Base-by-base conservation (phyloP, 257 asterid genomes). In the Mitragyna speciosa region DNA sequence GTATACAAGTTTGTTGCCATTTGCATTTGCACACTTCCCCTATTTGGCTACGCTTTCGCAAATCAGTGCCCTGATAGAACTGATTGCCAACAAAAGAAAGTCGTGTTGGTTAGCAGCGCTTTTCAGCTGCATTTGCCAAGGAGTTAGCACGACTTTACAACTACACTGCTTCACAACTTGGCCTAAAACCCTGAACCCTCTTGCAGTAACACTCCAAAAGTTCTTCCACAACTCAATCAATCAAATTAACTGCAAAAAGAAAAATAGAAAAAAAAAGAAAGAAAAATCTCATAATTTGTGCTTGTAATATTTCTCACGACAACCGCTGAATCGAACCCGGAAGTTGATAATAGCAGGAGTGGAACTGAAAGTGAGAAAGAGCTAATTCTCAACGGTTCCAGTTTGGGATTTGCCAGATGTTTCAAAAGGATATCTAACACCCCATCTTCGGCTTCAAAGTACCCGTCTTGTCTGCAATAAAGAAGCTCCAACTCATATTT, bases 401-500 rank as follows among this genome's bases (percentile, higher is more conserved):
- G 93, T 91, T 51, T 94, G 97, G 97, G 98, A 95, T 73, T 86
- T 95, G 83, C 98, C 98, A 0, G 99, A 95, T 83, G 85, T 92
- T 24, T 94, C 97, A 14, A 75, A 81, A 73, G 99, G 98, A 41
- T 70, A 64, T 74, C 86, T 96, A 72, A 93, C 97, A 0, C 78
- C 88, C 16, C 97, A 96, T 88, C 73, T 96, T 48, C 83, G 93
- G 26, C 90, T 89, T 36, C 97, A 89, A 78, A 84, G 92, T 80
- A 90, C 95, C 66, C 98, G 96, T 12, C 94, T 91, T 83, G 72
- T 73, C 66, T 92, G 98, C 88, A 87, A 73, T 76, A 68, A 71
- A 76, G 94, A 91, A 66, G 98, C 98, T 59, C 96, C 99, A 22
- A 89, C 90, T 73, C 88, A 96, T 85, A 97, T 95, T 87, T 58